Base-by-base conservation (phyloP, 208 protist species). In the Trypanosoma theileri region DNA sequence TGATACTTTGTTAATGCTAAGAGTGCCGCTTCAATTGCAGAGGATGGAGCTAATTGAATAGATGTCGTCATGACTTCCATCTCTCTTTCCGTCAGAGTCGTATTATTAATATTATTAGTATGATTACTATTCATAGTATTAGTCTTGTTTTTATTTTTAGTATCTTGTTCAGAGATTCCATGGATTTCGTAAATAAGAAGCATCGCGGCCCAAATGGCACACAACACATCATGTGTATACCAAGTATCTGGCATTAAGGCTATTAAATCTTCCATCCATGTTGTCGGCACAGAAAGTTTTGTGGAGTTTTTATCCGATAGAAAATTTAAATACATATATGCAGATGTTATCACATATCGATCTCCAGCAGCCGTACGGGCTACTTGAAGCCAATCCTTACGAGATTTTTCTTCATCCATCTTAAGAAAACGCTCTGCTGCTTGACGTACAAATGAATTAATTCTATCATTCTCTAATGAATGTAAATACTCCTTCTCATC, bases 321-420 rank as follows among this genome's bases (percentile, higher is more conserved):
- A 62, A 83, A 64, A 40, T 78, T 76, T 28, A 89, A 66, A n/a
- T 88, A 76, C 69, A 93, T 82, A 61, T 86, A 85, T 11, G 82
- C 84, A 2, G 85, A 84, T 10, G 85, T 91, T 71, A 81, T 78
- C 10, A 87, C 56, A 50, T 91, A 88, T n/a, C 69, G 19, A 12
- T 77, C 68, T 42, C 16, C 26, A 13, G 57, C 71, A 56, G 69
- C 60, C 14, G n/a, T 13, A n/a, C 31, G 52, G 14, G 62, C 63
- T 13, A 44, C 58, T 21, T 42, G 40, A 41, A 73, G 66, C 73
- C 80, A 81, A 28, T 73, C 71, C 0, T 57, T 60, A 35, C 78
- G 51, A 52, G 75, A 71, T 42, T 76, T 81, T 45, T 69, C 62
- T 16, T 65, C 62, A 6, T 76, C 64, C 13, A 76, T 44, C 24